Evolutionary conservation across 495 filamentous ascomycete genomes (phyloP).

Genomic region (Saxispiralis lemnorum): DNA sequence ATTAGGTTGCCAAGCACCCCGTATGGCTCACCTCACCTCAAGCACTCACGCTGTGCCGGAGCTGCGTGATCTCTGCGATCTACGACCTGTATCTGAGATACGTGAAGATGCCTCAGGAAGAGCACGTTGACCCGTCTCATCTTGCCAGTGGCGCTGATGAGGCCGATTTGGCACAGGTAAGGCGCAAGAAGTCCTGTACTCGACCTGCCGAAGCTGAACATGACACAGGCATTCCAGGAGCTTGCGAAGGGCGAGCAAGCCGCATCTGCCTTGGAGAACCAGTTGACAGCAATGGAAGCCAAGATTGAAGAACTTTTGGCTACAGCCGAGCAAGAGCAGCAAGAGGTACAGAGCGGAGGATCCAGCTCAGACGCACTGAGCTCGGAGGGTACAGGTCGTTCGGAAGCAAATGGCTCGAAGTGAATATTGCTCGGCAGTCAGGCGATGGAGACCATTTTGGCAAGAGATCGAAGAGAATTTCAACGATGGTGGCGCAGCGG

Average conservation of each 20-base stretch:
- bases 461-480: too few species aligned
- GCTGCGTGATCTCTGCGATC: too few species aligned
- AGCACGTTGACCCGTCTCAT: slow-evolving; percentile 1
- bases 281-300: slow-evolving; percentile 34
- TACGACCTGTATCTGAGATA: neutral
- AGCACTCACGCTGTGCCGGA: too few species aligned
- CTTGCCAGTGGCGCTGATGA: slow-evolving; percentile 5
- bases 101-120: slow-evolving; percentile 3
- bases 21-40: neutral
- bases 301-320: slow-evolving; percentile 43
- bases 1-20: too few species aligned
- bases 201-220: neutral
- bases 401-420: too few species aligned
- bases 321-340: slow-evolving; percentile 24
- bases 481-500: too few species aligned
- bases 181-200: neutral
- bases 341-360: slow-evolving; percentile 3
- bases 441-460: too few species aligned
- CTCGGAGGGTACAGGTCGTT: too few species aligned
- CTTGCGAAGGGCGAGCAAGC: slow-evolving; percentile 37
- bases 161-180: slow-evolving; percentile 12
- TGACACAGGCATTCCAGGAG: slow-evolving; percentile 24
- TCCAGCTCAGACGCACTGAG: too few species aligned
- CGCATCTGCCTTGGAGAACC: slow-evolving; percentile 37
- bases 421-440: too few species aligned